phyloP scores from a whole-genome alignment of 2,329 filamentous ascomycete genomes.

The Clonostachys chloroleuca region DNA sequence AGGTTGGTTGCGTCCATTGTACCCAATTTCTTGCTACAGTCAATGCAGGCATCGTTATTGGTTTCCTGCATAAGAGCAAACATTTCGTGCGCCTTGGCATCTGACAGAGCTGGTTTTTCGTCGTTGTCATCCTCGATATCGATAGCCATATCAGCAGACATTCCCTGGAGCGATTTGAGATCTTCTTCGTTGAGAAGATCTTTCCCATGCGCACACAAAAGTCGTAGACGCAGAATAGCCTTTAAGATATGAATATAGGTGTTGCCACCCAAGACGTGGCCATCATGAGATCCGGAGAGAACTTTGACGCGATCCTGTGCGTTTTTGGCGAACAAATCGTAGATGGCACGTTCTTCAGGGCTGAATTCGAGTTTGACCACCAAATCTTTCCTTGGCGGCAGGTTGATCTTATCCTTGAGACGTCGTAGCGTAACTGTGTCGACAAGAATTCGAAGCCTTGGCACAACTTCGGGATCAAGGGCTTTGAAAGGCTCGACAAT shows the following conservation, averaged over 20 bases:
- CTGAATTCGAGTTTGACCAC: slow-evolving; percentile 73
- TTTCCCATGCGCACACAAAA: slow-evolving; percentile 91
- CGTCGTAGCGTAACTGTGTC: slow-evolving; percentile 92
- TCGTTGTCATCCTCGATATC: slow-evolving; percentile 75
- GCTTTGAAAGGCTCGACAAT: slow-evolving; percentile 85
- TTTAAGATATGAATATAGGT: slow-evolving; percentile 94
- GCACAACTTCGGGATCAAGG: slow-evolving; percentile 77
- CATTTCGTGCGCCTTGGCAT: slow-evolving; percentile 79
- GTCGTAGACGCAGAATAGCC: slow-evolving; percentile 81
- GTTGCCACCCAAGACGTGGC: slow-evolving; percentile 70
- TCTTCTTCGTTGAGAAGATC: slow-evolving; percentile 85
- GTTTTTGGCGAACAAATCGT: slow-evolving; percentile 80
- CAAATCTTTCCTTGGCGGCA: slow-evolving; percentile 70
- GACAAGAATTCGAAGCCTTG: slow-evolving; percentile 82
- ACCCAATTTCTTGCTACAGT: slow-evolving; percentile 63
- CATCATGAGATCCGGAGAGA: slow-evolving; percentile 54
- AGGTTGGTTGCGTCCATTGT: slow-evolving; percentile 49
- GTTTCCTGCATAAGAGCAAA: slow-evolving; percentile 81
- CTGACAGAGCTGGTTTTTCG: slow-evolving; percentile 51
- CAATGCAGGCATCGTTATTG: slow-evolving; percentile 67
- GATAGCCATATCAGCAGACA: slow-evolving; percentile 81
- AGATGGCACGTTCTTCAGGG: slow-evolving; percentile 68
- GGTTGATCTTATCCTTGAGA: slow-evolving; percentile 83
- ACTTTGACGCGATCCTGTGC: slow-evolving; percentile 76
- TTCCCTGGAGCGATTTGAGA: slow-evolving; percentile 71